Evolutionary conservation across 1,284 basidiomycete genomes (phyloP).

Genomic region (Rhodotorula sp.): DNA sequence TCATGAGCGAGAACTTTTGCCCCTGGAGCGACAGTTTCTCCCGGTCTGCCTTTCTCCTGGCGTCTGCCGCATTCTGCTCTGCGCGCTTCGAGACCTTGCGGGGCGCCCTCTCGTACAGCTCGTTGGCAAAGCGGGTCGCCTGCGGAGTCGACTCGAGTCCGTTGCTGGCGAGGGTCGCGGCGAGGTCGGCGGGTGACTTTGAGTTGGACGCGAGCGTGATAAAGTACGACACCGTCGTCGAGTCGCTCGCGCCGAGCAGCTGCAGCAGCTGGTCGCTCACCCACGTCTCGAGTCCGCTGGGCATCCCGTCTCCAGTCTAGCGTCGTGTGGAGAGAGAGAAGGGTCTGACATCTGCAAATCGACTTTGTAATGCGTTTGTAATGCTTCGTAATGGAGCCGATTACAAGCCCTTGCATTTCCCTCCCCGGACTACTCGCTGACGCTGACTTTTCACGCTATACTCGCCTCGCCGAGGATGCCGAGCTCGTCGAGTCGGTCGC

Average conservation of each 20-base stretch:
- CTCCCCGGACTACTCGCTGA: too few relatives aligned
- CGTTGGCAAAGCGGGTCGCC: slow-evolving; percentile 72
- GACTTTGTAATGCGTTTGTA: background rate
- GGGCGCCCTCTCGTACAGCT: slow-evolving; percentile 76
- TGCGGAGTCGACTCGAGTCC: slow-evolving; percentile 78
- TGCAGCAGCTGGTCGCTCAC: slow-evolving; percentile 41
- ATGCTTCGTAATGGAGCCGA: too few relatives aligned
- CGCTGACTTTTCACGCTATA: background rate
- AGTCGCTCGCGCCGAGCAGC: slow-evolving; percentile 41
- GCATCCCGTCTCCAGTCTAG: background rate
- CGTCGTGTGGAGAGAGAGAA: background rate
- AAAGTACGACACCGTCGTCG: slow-evolving; percentile 42
- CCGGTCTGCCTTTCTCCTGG: slow-evolving; percentile 61
- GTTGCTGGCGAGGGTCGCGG: slow-evolving; percentile 67
- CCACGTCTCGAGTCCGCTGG: slow-evolving; percentile 33
- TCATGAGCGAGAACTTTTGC: slow-evolving; percentile 72
- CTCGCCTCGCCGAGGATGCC: background rate
- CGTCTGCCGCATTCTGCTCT: slow-evolving; percentile 52
- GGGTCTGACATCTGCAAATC: background rate
- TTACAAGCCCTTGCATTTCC: too few relatives aligned
- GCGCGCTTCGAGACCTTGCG: slow-evolving; percentile 57
- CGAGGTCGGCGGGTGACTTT: slow-evolving; percentile 76
- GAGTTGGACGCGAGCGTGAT: slow-evolving; percentile 61
- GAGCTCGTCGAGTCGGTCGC: background rate
- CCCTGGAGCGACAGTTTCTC: slow-evolving; percentile 57